A percentile compares a stretch with the other conserved stretches of the same genome.
Conservation (phyloP, 2,329 filamentous ascomycete genomes). For the Diaporthe batatas region DNA sequence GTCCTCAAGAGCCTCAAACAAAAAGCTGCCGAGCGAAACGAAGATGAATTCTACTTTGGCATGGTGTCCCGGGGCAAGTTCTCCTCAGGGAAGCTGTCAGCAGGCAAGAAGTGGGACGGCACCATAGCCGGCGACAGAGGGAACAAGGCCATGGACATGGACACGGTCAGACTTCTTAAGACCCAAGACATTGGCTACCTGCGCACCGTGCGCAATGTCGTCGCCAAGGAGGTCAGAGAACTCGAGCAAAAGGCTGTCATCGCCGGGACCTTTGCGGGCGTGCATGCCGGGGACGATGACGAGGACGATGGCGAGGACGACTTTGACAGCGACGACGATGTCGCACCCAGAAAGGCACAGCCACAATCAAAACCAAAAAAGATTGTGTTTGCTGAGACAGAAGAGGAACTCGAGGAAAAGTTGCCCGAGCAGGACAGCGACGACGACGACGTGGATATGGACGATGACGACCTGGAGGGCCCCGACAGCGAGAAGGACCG, state of each 20-base stretch:
- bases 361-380: slow-evolving; percentile 53
- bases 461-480: slow-evolving; percentile 48
- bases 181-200: slow-evolving; percentile 78
- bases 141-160: slow-evolving; percentile 66
- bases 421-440: slow-evolving; percentile 48
- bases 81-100: slow-evolving; percentile 58
- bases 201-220: slow-evolving; percentile 71
- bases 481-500: slow-evolving; percentile 45
- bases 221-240: slow-evolving; percentile 67
- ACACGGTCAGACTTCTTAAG: slow-evolving; percentile 74
- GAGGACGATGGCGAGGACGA: slow-evolving; percentile 50
- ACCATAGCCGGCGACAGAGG: slow-evolving; percentile 70
- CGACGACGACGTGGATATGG: slow-evolving; percentile 48
- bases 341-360: slow-evolving; percentile 44
- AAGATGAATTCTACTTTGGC: slow-evolving; percentile 80
- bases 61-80: slow-evolving; percentile 75
- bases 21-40: slow-evolving; percentile 75
- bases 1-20: slow-evolving; percentile 70
- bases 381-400: slow-evolving; percentile 64
- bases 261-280: slow-evolving; percentile 51
- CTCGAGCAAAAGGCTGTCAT: slow-evolving; percentile 68
- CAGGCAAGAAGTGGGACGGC: slow-evolving; percentile 67
- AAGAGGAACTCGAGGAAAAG: slow-evolving; percentile 49
- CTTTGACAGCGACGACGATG: slow-evolving; percentile 49
- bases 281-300: slow-evolving; percentile 48